phyloP scores from a whole-genome alignment of 2,329 filamentous ascomycete species.

The Fusarium dlaminii region DNA sequence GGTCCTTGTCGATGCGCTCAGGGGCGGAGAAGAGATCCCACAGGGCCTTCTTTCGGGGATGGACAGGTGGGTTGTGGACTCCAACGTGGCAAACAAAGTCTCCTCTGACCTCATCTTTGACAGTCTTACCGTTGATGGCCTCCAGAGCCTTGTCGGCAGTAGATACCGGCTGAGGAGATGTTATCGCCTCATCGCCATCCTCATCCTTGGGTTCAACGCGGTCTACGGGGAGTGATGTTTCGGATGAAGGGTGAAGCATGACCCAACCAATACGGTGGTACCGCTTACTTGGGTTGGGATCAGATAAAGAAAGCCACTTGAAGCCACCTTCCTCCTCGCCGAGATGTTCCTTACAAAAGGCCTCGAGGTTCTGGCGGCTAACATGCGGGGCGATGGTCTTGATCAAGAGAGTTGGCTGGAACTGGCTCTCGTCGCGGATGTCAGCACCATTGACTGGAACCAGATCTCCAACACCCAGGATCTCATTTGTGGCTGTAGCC shows the following conservation, averaged over 20 bases:
- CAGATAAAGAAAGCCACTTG: slow-evolving; percentile 94
- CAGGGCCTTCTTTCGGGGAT: slow-evolving; percentile 91
- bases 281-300: slow-evolving; percentile 95
- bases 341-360: slow-evolving; percentile 92
- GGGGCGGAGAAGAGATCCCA: slow-evolving; percentile 97
- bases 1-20: slow-evolving; percentile 90
- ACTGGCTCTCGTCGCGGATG: slow-evolving; percentile 86
- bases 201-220: slow-evolving; percentile 79
- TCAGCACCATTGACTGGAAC: slow-evolving; percentile 86
- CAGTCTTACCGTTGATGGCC: slow-evolving; percentile 97
- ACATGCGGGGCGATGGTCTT: slow-evolving; percentile 98
- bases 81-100: slow-evolving; percentile 98
- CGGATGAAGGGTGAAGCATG: slow-evolving; percentile 84
- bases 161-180: slow-evolving; percentile 61
- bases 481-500: slow-evolving; percentile 88
- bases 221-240: slow-evolving; percentile 72
- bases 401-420: slow-evolving; percentile 92
- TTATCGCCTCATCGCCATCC: slow-evolving; percentile 66
- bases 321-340: slow-evolving; percentile 92
- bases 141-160: slow-evolving; percentile 89
- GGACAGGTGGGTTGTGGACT: slow-evolving; percentile 87
- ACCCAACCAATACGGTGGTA: slow-evolving; percentile 99
- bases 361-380: slow-evolving; percentile 90
- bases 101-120: slow-evolving; percentile 90
- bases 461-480: slow-evolving; percentile 90